Evolutionary conservation across 106 monocot species (phyloP).

Genomic region (Gastrodia elata): DNA sequence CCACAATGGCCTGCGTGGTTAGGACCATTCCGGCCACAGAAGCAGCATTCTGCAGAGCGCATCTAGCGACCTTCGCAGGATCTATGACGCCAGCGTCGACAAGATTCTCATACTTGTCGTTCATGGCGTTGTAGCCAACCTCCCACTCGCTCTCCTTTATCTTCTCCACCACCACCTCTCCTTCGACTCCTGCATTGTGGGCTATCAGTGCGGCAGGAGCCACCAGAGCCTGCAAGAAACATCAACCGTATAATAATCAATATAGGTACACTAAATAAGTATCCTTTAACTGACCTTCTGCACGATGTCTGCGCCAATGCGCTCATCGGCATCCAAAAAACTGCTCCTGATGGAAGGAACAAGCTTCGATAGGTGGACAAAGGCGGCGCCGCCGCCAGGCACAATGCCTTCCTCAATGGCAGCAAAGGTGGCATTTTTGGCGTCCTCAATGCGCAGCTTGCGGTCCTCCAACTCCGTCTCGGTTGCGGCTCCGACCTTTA

Average conservation of each 20-base stretch:
- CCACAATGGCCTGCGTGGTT: slow-evolving; percentile 80
- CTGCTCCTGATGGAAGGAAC: slow-evolving; percentile 73
- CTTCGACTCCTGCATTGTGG: slow-evolving; percentile 79
- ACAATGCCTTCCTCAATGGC: slow-evolving; percentile 94
- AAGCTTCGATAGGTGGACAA: slow-evolving; percentile 57
- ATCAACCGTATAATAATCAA: too few relatives aligned
- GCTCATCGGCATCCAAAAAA: slow-evolving; percentile 62
- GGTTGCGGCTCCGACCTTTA: slow-evolving; percentile 79
- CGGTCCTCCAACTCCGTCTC: slow-evolving; percentile 88
- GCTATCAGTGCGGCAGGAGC: slow-evolving; percentile 76
- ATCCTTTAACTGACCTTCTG: slow-evolving; percentile 60
- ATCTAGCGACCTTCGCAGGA: slow-evolving; percentile 76
- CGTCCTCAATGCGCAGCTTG: slow-evolving; percentile 81
- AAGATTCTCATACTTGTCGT: slow-evolving; percentile 70
- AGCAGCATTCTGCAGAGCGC: slow-evolving; percentile 72
- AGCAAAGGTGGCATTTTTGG: slow-evolving; percentile 87
- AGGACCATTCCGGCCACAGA: slow-evolving; percentile 82
- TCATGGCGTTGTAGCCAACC: slow-evolving; percentile 81
- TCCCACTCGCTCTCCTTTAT: slow-evolving; percentile 56
- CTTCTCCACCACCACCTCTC: slow-evolving; percentile 91
- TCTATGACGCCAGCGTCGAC: slow-evolving; percentile 74
- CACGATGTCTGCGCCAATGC: slow-evolving; percentile 67
- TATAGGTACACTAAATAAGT: too few relatives aligned
- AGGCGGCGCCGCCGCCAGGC: slow-evolving; percentile 76
- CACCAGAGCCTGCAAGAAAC: slow-evolving; percentile 42